Evolutionary conservation across 306 rosid species (phyloP).

Genomic region (Hylodesmum podocarpum): DNA sequence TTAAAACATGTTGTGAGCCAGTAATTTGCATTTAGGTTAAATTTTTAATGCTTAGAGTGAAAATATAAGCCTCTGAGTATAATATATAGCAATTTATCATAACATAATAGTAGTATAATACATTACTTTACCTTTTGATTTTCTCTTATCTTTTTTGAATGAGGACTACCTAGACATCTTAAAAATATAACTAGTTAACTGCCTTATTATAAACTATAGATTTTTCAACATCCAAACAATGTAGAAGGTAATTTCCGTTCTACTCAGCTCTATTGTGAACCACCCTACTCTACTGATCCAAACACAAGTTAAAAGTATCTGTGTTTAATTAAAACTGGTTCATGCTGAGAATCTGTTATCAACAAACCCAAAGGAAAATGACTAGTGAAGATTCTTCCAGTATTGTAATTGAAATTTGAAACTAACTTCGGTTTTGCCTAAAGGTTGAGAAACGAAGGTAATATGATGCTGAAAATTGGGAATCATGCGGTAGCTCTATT

Average conservation of each 20-base stretch:
- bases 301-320: neutral
- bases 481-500: neutral
- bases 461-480: neutral
- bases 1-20: neutral
- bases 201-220: neutral
- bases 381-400: neutral
- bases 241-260: neutral
- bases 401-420: neutral
- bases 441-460: neutral
- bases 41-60: neutral
- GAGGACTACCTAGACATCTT: neutral
- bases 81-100: neutral
- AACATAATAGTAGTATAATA: neutral
- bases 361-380: conserved; percentile 1
- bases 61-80: neutral
- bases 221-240: neutral
- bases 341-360: neutral
- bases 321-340: neutral
- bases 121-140: neutral
- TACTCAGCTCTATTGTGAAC: neutral
- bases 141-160: neutral
- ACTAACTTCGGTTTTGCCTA: neutral
- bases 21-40: neutral
- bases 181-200: neutral
- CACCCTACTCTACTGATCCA: neutral